Conservation (phyloP, 305 asterid species). For the Ilex paraguariensis region DNA sequence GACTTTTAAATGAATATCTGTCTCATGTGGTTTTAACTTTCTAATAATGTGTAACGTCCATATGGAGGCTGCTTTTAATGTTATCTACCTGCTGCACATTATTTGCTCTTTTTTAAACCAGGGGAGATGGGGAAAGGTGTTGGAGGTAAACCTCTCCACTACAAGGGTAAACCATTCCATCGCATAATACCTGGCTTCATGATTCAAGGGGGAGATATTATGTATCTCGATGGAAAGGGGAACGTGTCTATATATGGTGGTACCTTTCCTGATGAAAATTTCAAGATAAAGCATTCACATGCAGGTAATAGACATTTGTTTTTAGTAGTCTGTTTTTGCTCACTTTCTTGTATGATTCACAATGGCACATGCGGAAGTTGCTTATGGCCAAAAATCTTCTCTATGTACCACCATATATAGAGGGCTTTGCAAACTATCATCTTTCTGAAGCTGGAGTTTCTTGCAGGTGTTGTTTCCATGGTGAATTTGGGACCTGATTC, state of each 20-base stretch:
- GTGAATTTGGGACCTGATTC: constrained; percentile 92
- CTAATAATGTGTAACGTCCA: neutral
- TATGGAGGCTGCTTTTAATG: constrained; percentile 1
- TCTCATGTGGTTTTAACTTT: neutral
- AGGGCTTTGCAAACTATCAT: too few relatives aligned
- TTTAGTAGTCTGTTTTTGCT: neutral
- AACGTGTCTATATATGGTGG: constrained; percentile 76
- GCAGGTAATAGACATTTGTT: constrained; percentile 41
- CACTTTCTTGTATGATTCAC: too few relatives aligned
- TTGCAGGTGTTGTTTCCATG: constrained; percentile 75
- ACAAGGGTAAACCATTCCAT: constrained; percentile 82
- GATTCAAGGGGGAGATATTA: constrained; percentile 94
- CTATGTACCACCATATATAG: too few relatives aligned
- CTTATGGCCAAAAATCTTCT: too few relatives aligned
- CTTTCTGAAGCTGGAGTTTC: neutral
- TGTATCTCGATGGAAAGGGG: constrained; percentile 64
- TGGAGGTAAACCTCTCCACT: constrained; percentile 63
- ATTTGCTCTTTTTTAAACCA: constrained; percentile 24
- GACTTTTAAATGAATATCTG: neutral
- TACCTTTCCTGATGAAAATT: constrained; percentile 79
- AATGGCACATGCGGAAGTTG: too few relatives aligned
- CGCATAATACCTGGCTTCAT: constrained; percentile 92
- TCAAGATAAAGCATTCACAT: constrained; percentile 71
- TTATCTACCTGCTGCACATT: constrained; percentile 5
- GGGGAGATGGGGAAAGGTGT: constrained; percentile 79